Conservation (phyloP, 371 early-diverging fungal genomes). For the Mucor racemosus region DNA sequence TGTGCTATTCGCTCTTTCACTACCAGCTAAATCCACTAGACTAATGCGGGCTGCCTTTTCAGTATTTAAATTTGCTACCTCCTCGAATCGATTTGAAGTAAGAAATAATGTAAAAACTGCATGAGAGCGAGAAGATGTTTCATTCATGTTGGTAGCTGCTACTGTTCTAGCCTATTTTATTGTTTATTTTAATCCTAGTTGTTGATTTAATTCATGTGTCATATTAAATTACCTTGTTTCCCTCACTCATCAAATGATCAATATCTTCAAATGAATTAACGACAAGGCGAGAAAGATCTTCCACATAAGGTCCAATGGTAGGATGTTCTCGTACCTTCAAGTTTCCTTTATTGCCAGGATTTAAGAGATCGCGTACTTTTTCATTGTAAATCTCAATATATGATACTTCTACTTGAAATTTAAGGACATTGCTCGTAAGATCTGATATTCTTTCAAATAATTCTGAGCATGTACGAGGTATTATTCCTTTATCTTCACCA, state of each 20-base stretch:
- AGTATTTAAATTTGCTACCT: slow-evolving; percentile 57
- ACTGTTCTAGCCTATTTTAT: slow-evolving; percentile 73
- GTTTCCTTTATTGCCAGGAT: slow-evolving; percentile 70
- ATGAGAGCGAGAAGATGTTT: slow-evolving; percentile 88
- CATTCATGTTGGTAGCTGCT: slow-evolving; percentile 95
- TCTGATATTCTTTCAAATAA: slow-evolving; percentile 67
- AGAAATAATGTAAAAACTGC: slow-evolving; percentile 88
- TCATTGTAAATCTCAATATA: slow-evolving; percentile 87
- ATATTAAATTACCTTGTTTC: slow-evolving; percentile 57
- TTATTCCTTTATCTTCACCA: slow-evolving; percentile 77
- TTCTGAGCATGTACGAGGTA: slow-evolving; percentile 75
- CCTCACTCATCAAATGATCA: slow-evolving; percentile 78
- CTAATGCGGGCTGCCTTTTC: slow-evolving; percentile 75
- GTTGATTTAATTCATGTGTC: neutral
- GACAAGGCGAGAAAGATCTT: slow-evolving; percentile 80
- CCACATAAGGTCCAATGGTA: slow-evolving; percentile 83
- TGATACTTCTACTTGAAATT: slow-evolving; percentile 76
- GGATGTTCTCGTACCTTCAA: slow-evolving; percentile 86
- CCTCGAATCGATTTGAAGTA: slow-evolving; percentile 61
- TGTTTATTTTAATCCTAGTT: neutral
- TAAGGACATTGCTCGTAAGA: slow-evolving; percentile 46
- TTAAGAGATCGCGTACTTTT: slow-evolving; percentile 85
- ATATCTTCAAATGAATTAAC: slow-evolving; percentile 76
- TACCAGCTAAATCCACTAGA: slow-evolving; percentile 88
- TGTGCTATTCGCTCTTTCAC: slow-evolving; percentile 93